Evolutionary conservation across 2,329 filamentous ascomycete species (phyloP), one percentile per base, ranked within the genome.

Genomic region (Balansia obtecta): DNA sequence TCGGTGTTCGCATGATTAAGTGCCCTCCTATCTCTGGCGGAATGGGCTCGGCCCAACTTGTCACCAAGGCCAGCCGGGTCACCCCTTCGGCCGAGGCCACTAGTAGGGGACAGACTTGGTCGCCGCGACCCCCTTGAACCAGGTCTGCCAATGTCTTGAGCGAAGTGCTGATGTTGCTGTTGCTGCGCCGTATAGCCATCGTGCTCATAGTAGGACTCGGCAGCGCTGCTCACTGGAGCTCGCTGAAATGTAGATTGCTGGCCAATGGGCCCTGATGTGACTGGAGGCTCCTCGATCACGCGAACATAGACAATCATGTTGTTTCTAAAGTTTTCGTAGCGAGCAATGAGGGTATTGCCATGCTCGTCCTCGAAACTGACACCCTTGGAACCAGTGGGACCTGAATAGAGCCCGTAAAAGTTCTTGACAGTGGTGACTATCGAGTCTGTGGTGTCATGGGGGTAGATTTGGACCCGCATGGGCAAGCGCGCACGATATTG

Each of bases 351-450:
- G 54, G 86, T 95, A 62, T 86, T 91, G 61, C 88, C 88, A 60
- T 85, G 75, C 56, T 87, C 81, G 67, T 97, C 91, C 70, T 97
- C 91, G 63, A 98, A 97, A 70, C 88, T 95, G 63, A 98, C 85
- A 57, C 93, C 90, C 64, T 84, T 84, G 58, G 80, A 81, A 58
- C 80, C 78, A 55, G 70, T 70, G 37, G 76, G 74, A 54, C 80
- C 83, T 57, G 91, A 87, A 66, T 96, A 96, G 58, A 98, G 78
- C 54, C 93, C 93, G 65, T 95, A 97, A 72, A 97, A 97, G 74
- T 96, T 97, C 77, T 95, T 97, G 63, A 97, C 91, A 1, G 93
- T 97, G 13, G 89, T 93, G 56, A 97, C 88, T 70, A 98, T 98
- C 37, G 90, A 96, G 65, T 97, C 91, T 20, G 91, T 97, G 48